These are phyloP conservation scores for Agrocybe chaxingu DNA, from an alignment of 768 basidiomycete genomes.

Conservation along the genomic window DNA sequence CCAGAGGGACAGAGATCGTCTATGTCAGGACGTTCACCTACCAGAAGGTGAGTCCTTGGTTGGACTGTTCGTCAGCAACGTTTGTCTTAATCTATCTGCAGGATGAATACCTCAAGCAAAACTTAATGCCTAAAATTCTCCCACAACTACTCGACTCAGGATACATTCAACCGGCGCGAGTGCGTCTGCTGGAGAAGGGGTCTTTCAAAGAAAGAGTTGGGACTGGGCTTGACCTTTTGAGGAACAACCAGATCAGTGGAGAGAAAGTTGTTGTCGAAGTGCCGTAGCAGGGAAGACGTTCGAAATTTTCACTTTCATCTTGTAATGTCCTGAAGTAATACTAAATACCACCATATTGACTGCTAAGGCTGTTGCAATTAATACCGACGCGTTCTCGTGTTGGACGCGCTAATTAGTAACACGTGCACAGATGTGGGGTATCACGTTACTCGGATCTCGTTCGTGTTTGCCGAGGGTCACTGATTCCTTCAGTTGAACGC, in stretches of 20 bases:
- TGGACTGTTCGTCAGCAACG: neutral
- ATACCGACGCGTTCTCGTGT: neutral
- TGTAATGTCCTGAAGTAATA: neutral
- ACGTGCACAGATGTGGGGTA: neutral
- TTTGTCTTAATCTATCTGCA: slow-evolving; percentile 13
- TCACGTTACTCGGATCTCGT: slow-evolving; percentile 16
- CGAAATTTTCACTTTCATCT: neutral
- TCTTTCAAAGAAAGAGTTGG: slow-evolving; percentile 38
- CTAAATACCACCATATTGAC: no score
- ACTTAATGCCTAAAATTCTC: slow-evolving; percentile 44
- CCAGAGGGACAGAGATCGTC: slow-evolving; percentile 29
- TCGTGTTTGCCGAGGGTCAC: neutral
- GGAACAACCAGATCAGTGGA: slow-evolving; percentile 45
- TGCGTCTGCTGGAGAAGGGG: slow-evolving; percentile 39
- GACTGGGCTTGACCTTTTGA: slow-evolving; percentile 40
- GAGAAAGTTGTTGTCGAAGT: slow-evolving; percentile 43
- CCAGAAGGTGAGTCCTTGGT: slow-evolving; percentile 28
- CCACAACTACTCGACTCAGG: slow-evolving; percentile 35
- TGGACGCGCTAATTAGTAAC: slow-evolving; percentile 1
- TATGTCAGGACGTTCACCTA: slow-evolving; percentile 40
- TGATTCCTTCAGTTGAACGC: neutral
- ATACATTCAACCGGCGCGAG: slow-evolving; percentile 37
- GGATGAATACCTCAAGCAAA: slow-evolving; percentile 39
- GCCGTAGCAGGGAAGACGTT: no score
- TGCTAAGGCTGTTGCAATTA: neutral